Conservation (phyloP, 176 grass and related monocot species). For the Cocos nucifera region DNA sequence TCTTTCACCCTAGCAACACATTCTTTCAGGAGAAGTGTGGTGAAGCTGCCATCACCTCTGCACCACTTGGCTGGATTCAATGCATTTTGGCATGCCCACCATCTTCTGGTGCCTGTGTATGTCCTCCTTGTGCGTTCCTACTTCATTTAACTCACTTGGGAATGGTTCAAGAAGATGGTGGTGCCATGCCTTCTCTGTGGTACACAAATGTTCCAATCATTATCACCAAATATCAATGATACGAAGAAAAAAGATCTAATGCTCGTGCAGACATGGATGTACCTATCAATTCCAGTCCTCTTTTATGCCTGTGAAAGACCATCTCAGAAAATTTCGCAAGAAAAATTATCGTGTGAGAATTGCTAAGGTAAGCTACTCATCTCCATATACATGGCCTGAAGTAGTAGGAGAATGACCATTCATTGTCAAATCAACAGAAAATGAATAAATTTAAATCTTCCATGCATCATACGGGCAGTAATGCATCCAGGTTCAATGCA, state of each 20-base stretch:
- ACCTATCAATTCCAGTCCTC: constrained; percentile 9
- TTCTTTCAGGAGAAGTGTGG: constrained; percentile 77
- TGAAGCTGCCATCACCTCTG: constrained; percentile 76
- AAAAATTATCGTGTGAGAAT: constrained; percentile 63
- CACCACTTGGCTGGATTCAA: constrained; percentile 96
- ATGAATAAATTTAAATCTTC: not conserved
- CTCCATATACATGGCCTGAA: not conserved
- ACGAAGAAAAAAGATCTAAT: not conserved
- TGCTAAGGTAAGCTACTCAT: constrained; percentile 40
- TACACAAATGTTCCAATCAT: too few relatives aligned
- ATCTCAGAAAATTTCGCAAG: constrained; percentile 53
- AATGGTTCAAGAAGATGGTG: constrained; percentile 98
- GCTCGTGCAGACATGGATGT: constrained; percentile 11
- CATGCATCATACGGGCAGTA: constrained; percentile 15
- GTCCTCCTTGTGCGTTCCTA: constrained; percentile 81
- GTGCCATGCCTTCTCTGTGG: constrained; percentile 1
- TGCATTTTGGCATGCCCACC: constrained; percentile 97
- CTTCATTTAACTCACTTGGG: constrained; percentile 86
- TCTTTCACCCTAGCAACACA: constrained; percentile 84
- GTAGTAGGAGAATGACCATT: not conserved
- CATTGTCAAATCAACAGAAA: not conserved
- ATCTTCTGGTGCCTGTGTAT: constrained; percentile 75
- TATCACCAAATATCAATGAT: too few relatives aligned
- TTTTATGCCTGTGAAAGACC: constrained; percentile 4
- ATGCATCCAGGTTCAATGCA: not conserved